Base-by-base conservation (phyloP, 345 rosid species). In the Boechera retrofracta region DNA sequence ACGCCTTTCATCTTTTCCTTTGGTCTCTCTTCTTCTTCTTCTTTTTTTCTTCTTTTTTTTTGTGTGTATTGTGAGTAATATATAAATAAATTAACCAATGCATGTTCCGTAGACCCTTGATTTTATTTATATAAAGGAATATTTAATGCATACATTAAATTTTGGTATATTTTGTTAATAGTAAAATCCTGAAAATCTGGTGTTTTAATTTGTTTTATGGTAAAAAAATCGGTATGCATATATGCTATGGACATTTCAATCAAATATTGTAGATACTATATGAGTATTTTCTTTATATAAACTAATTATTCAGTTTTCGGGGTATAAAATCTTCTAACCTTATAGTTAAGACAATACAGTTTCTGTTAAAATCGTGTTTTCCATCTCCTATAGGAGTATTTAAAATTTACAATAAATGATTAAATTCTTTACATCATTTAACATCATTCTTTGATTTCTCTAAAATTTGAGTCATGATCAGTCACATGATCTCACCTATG, bases 1-100 rank as follows among this genome's bases (percentile, higher is more conserved):
- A 57, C 4, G 10, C 28, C 26, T 55, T 55, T 69, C 73, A 69
- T 69, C 28, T 54, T 21, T 21, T 21, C 24, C 24, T 68, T 55
- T 38, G 41, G 1, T 38, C 55, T 49, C 31, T 48, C 44, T 51
- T 35, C 45, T 64, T 39, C 6, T 47, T 29, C 11, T 26, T 6
- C 0, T 45, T 64, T 16, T 4, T 9, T 32, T 2, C 16, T 10
- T 45, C 4, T 29, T 13, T 64, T 53, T 39, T 53, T 39, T 10
- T 41, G 15, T 29, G 55, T 44, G 51, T 63, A 2, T 7, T 10
- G 42, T 39, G 42, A 38, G 10, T 8, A 8, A 8, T 16, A 3
- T 7, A 32, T 57, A 13, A 3, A 57, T 32, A 7, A 12, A 6
- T 10, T 8, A 16, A 59, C 8, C 64, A 59, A 33, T 33, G 8